Conservation (phyloP, 495 filamentous ascomycete species). For the Cryomyces minteri region DNA sequence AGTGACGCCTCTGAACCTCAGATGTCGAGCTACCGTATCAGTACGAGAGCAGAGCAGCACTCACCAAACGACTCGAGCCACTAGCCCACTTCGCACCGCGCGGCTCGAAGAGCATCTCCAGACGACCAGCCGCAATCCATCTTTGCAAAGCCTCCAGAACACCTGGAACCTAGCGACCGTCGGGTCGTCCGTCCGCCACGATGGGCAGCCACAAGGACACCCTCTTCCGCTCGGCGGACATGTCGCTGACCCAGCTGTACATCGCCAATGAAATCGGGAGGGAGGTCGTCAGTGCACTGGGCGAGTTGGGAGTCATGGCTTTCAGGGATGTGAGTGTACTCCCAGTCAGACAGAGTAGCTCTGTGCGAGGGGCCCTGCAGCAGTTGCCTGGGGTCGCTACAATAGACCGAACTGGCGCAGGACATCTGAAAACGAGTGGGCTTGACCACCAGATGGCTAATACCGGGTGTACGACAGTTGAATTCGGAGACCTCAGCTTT, state of each 20-base stretch:
- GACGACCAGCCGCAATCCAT: too few relatives aligned
- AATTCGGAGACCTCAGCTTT: conserved; percentile 88
- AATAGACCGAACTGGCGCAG: not conserved
- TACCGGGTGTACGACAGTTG: conserved; percentile 35
- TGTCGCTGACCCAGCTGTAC: conserved; percentile 99
- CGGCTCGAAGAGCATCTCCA: too few relatives aligned
- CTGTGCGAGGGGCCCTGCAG: too few relatives aligned
- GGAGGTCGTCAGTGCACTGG: conserved; percentile 90
- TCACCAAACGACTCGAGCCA: too few relatives aligned
- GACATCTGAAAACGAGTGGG: too few relatives aligned
- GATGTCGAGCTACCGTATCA: too few relatives aligned
- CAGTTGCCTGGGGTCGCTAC: conserved; percentile 2
- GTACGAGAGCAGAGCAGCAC: too few relatives aligned
- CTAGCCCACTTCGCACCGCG: too few relatives aligned
- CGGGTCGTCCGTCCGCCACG: conserved; percentile 5
- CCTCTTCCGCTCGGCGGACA: conserved; percentile 98
- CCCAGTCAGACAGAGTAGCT: too few relatives aligned
- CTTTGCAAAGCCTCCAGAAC: too few relatives aligned
- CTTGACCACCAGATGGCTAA: conserved; percentile 3
- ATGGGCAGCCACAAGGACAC: conserved; percentile 55
- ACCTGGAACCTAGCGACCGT: too few relatives aligned
- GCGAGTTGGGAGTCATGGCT: conserved; percentile 87
- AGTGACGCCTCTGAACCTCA: too few relatives aligned
- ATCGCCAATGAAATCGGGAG: conserved; percentile 96
- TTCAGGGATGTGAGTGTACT: conserved; percentile 73